phyloP scores from a whole-genome alignment of 2,329 filamentous ascomycete genomes.

The Fusarium napiforme region DNA sequence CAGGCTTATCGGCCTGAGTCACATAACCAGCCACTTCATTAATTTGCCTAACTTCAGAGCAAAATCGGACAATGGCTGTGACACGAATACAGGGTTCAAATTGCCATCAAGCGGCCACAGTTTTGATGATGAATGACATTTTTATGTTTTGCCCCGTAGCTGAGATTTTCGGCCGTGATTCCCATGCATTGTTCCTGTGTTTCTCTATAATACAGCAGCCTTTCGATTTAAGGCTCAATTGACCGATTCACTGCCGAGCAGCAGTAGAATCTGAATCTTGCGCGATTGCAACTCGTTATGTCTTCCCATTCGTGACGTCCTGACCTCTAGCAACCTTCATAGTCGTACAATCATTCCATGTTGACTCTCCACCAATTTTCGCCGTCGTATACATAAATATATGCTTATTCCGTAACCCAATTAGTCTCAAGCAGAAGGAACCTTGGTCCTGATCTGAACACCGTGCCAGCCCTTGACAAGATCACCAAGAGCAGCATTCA shows the following conservation, averaged over 20 bases:
- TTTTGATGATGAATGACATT: neutral
- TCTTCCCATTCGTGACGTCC: neutral
- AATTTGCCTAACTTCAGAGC: neutral
- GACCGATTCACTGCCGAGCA: neutral
- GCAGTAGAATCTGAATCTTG: neutral
- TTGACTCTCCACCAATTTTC: neutral
- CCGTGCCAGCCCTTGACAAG: constrained; percentile 86
- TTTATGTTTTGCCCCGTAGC: neutral
- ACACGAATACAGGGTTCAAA: neutral
- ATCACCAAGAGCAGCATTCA: constrained; percentile 79
- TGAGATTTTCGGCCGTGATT: neutral
- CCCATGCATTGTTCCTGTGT: neutral
- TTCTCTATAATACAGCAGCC: neutral
- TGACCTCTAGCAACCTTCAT: neutral
- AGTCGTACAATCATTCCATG: constrained; percentile 8
- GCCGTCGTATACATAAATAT: too few relatives aligned
- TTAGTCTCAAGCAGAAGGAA: constrained; percentile 39
- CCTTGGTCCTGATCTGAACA: constrained; percentile 80
- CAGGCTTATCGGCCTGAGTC: neutral
- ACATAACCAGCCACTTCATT: neutral
- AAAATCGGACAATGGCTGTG: neutral
- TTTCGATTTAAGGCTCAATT: neutral
- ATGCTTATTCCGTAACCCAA: neutral
- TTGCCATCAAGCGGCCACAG: neutral
- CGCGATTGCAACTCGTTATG: neutral